Conservation (phyloP, 345 rosid genomes). For the Bruguiera sexangula region DNA sequence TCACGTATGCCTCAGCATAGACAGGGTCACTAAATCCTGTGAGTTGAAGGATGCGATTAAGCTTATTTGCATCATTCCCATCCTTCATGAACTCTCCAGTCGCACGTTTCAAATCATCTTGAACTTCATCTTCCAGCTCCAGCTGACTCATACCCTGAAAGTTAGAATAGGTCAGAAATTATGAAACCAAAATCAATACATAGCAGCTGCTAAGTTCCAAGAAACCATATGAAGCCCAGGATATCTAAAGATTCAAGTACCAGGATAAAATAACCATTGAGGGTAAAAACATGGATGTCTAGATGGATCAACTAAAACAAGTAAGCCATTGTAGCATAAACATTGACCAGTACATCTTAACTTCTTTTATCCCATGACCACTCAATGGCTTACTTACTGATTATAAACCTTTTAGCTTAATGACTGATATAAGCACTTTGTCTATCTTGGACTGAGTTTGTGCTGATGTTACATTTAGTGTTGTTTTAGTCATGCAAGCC, state of each 20-base stretch:
- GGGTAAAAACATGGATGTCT: no score
- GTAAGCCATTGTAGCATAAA: no score
- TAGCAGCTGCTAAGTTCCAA: neutral
- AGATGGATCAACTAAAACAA: no score
- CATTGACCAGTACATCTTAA: no score
- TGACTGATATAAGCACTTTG: no score
- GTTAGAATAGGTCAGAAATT: neutral
- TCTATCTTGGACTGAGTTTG: no score
- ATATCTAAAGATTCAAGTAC: neutral
- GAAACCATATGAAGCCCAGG: neutral
- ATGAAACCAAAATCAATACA: neutral
- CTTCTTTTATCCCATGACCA: no score
- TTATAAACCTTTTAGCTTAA: no score
- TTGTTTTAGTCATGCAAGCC: no score
- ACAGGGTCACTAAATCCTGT: slow-evolving; percentile 99
- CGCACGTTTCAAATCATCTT: slow-evolving; percentile 96
- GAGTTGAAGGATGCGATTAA: slow-evolving; percentile 94
- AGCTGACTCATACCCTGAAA: slow-evolving; percentile 98
- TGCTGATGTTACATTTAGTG: no score
- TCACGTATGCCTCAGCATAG: slow-evolving; percentile 97
- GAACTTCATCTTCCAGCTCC: slow-evolving; percentile 97
- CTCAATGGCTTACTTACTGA: no score
- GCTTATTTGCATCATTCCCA: slow-evolving; percentile 89
- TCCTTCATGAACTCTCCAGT: slow-evolving; percentile 97
- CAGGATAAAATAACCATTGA: neutral